phyloP scores from a whole-genome alignment of 352 stramenopile species.

The Stramenopiles sp. region DNA sequence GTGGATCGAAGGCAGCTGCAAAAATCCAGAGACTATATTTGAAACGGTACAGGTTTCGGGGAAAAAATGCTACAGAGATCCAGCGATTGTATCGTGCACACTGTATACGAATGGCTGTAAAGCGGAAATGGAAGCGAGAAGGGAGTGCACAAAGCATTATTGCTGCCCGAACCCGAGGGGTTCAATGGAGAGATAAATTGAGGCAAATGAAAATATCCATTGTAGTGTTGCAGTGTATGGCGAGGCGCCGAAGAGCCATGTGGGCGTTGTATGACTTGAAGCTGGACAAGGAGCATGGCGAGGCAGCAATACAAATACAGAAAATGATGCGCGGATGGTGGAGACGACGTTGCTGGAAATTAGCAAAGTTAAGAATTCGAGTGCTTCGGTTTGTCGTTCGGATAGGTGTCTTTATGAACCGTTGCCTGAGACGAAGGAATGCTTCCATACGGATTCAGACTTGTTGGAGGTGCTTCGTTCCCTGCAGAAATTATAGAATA shows the following conservation, averaged over 20 bases:
- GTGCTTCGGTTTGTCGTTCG: background rate
- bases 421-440: background rate
- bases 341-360: background rate
- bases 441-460: background rate
- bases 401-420: background rate
- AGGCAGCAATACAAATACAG: background rate
- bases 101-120: background rate
- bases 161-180: background rate
- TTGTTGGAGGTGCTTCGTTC: background rate
- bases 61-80: background rate
- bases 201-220: conserved; percentile 1
- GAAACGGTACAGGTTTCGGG: background rate
- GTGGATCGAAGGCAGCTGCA: background rate
- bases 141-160: background rate
- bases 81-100: conserved; percentile 1
- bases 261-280: background rate
- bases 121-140: background rate
- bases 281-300: background rate
- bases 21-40: background rate
- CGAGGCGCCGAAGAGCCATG: background rate
- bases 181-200: background rate
- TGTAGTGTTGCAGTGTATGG: background rate
- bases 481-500: background rate
- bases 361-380: background rate
- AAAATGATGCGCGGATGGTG: conserved; percentile 1